Evolutionary conservation across 768 basidiomycete species (phyloP), one percentile per base, ranked within the genome.

Genomic region (Kwoniella europaea): DNA sequence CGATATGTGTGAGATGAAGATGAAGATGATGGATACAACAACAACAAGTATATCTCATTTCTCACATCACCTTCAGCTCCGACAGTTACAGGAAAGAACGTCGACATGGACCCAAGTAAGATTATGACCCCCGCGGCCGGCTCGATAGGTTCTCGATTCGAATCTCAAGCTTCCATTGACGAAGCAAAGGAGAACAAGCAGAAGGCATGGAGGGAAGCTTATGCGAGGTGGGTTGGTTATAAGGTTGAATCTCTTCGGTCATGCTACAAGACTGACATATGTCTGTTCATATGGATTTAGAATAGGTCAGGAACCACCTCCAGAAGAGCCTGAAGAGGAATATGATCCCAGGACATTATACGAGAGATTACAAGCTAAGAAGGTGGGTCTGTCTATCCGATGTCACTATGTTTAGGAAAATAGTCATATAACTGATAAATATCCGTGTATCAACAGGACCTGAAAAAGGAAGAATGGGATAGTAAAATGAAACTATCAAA

Each of bases 401-500:
- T 1, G 35, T 35, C 35, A 35, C 7, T 35, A 9, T 35, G 35
- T 6, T 35, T 35, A 35, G 35, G 35, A 35, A 35, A 35, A 7
- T 9, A 35, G 35, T 6, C 35, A 35, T 35, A 7, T 35, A 9
- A 35, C 35, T 35, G 59, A 61, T 63, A 13, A 10, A 16, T 10
- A 18, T 59, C 20, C 10, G 18, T 35, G 3, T 53, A 35, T 35
- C 4, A 4, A 57, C 62, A 85, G 83, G 75, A 79, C 27, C 70
- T 76, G 62, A 85, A 84, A 68, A 82, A 76, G n/a, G 84, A 84
- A 71, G 82, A 84, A 72, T 84, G 83, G 81, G 85, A 85, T 63
- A 81, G 80, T 57, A 83, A 84, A 76, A 83, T 85, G 83, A 85
- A 84, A 55, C 70, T 85, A 71, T 77, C 77, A 52, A 86, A 86